phyloP scores from a whole-genome alignment of 495 filamentous ascomycete genomes.

The Neurospora discreta region DNA sequence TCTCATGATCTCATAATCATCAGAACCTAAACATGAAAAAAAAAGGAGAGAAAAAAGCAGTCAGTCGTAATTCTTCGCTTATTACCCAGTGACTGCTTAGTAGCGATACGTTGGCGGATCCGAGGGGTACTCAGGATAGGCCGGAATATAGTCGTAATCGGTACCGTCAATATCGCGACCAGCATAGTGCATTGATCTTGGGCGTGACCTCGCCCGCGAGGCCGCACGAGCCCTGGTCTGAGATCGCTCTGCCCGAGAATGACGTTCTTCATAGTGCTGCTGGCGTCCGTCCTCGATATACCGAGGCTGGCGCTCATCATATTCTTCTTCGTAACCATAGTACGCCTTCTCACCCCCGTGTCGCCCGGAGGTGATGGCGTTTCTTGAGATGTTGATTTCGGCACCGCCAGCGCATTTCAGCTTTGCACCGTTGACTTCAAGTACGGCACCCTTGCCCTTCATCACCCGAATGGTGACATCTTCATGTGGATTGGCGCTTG shows the following conservation, averaged over 20 bases:
- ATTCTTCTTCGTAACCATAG: constrained; percentile 32
- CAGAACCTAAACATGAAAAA: neutral
- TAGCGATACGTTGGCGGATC: neutral
- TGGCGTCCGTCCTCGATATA: constrained; percentile 15
- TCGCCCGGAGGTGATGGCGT: constrained; percentile 13
- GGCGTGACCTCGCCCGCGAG: constrained; percentile 33
- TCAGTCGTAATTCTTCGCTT: neutral
- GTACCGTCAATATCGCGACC: neutral
- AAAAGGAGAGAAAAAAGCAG: neutral
- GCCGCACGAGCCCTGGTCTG: constrained; percentile 24
- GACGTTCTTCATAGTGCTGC: constrained; percentile 20
- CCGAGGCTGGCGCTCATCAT: constrained; percentile 30
- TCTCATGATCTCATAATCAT: neutral
- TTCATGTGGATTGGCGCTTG: constrained; percentile 31
- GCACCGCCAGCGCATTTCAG: constrained; percentile 42
- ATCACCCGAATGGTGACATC: constrained; percentile 42
- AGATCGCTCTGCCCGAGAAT: constrained; percentile 30
- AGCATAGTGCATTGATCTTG: constrained; percentile 19
- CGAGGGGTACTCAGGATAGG: constrained; percentile 5
- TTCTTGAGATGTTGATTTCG: constrained; percentile 35
- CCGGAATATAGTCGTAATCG: constrained; percentile 9
- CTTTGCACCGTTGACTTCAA: constrained; percentile 38
- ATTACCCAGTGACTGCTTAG: neutral
- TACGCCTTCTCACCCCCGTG: constrained; percentile 29
- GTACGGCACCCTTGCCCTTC: constrained; percentile 29